Evolutionary conservation across 305 asterid genomes (phyloP).

Genomic region (Plantago coronopus): DNA sequence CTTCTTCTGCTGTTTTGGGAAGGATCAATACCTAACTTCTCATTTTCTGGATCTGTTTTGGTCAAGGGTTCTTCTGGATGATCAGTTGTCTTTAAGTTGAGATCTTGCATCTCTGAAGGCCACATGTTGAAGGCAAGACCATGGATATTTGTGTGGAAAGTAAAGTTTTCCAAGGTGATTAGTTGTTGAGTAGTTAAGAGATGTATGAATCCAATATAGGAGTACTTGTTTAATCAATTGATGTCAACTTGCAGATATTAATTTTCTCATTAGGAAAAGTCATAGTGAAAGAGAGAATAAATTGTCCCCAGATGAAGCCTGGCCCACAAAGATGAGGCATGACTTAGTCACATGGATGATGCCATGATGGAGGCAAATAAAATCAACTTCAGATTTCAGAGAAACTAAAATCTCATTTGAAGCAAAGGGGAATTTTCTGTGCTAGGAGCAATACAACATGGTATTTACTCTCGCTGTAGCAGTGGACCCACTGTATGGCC

Average conservation of each 20-base stretch:
- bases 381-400: background rate
- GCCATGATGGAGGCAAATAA: background rate
- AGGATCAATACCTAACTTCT: background rate
- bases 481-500: no score
- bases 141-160: constrained; percentile 19
- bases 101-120: constrained; percentile 35
- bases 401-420: background rate
- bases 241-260: background rate
- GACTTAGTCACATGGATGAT: background rate
- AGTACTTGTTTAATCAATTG: background rate
- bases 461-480: no score
- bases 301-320: background rate
- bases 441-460: no score
- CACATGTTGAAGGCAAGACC: constrained; percentile 27
- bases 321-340: background rate
- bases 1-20: background rate
- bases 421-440: background rate
- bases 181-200: constrained; percentile 8
- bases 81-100: constrained; percentile 22
- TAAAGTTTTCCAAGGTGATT: background rate
- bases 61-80: constrained; percentile 23
- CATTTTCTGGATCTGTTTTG: constrained; percentile 22
- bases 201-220: background rate
- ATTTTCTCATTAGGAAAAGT: background rate
- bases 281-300: background rate